These are phyloP conservation scores for Achaetomiella virescens DNA, from an alignment of 495 filamentous ascomycete genomes.

Conservation along the genomic window DNA sequence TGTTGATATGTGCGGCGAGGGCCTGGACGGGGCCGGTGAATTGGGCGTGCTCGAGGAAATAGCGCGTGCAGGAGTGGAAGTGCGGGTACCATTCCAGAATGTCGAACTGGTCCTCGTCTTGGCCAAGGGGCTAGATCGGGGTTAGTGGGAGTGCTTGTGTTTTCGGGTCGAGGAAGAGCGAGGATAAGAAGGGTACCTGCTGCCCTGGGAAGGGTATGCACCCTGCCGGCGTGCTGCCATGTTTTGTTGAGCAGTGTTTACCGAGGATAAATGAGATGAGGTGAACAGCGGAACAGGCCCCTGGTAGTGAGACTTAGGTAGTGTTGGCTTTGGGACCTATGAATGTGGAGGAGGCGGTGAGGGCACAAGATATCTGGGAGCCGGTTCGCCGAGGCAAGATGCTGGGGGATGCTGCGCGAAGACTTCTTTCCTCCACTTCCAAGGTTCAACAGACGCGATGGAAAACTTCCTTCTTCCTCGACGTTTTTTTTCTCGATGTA, in stretches of 20 bases:
- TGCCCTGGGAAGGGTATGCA: conserved; percentile 22
- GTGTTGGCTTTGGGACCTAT: not conserved
- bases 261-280: not conserved
- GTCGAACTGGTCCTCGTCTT: conserved; percentile 53
- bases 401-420: no score
- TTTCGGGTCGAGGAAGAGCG: not conserved
- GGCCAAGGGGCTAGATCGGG: conserved; percentile 16
- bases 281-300: not conserved
- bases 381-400: no score
- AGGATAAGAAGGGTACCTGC: conserved; percentile 23
- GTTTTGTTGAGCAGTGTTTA: not conserved
- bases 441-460: not conserved
- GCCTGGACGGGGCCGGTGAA: conserved; percentile 78
- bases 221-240: conserved; percentile 24
- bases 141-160: not conserved
- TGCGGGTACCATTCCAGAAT: conserved; percentile 91
- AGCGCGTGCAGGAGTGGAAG: conserved; percentile 85
- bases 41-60: conserved; percentile 91
- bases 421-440: no score
- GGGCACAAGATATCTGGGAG: no score
- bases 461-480: no score
- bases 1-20: conserved; percentile 86
- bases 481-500: no score
- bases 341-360: not conserved
- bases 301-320: not conserved